Conservation (phyloP, 352 stramenopile species). For the Thraustochytrium sp. region DNA sequence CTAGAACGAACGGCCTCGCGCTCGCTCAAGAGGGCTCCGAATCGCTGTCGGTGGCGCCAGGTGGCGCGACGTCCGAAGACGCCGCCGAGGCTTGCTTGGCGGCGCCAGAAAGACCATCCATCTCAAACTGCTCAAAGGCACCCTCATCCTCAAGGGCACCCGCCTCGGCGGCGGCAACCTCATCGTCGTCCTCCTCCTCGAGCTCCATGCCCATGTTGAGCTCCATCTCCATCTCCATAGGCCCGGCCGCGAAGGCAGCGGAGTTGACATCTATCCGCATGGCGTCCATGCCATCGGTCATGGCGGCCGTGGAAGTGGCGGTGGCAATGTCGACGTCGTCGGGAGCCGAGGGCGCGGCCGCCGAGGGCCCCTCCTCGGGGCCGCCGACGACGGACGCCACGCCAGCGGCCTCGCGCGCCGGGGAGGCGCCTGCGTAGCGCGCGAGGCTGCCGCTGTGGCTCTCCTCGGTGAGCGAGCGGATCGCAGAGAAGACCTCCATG, state of each 20-base stretch:
- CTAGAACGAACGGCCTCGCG: too few species aligned
- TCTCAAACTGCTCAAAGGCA: constrained; percentile 37
- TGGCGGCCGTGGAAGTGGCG: too few species aligned
- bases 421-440: neutral
- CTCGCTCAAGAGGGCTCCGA: too few species aligned
- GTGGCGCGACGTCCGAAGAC: too few species aligned
- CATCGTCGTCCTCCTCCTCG: neutral
- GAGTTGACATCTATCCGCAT: neutral
- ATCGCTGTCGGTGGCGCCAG: too few species aligned
- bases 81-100: neutral
- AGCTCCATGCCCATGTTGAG: neutral
- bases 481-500: constrained; percentile 36
- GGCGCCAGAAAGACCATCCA: constrained; percentile 6
- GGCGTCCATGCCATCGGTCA: neutral
- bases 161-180: neutral
- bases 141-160: neutral
- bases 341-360: too few species aligned
- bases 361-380: too few species aligned
- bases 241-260: too few species aligned
- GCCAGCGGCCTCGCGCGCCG: neutral
- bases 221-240: constrained; percentile 17
- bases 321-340: too few species aligned
- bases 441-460: neutral
- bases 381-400: too few species aligned
- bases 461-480: constrained; percentile 23